Evolutionary conservation across 225 moss, liverwort and hornwort species (phyloP), one percentile per base, ranked within the genome.

Genomic region (Straminergon stramineum): DNA sequence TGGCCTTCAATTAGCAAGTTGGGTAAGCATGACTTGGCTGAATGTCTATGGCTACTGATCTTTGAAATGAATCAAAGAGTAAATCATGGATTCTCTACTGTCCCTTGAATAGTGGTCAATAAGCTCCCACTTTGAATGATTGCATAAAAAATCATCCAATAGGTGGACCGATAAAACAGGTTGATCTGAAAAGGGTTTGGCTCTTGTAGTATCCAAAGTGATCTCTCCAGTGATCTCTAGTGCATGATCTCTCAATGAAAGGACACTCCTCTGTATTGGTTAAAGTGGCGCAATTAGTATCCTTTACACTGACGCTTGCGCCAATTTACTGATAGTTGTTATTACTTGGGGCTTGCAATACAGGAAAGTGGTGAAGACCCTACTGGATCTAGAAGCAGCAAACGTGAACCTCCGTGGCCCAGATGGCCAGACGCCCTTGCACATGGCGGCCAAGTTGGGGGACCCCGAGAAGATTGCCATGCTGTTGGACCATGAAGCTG

Each of bases 381-480:
- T 95, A 37, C 84, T 95, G 89, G 94, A 95, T 77, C 84, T 95
- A 37, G 92, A 91, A 85, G 95, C 94, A 85, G 94, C 95, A 43
- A 93, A 91, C 71, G 95, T 94, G 51, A 95, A 94, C 87, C 87
- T 93, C 19, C 87, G 84, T 37, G 95, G 87, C 58, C 62, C 61
- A 26, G 95, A 94, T 45, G 95, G 95, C 7, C 87, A 88, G 82
- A 92, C 94, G 27, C 93, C 95, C 11, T 62, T 95, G 85, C 94
- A 93, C 87, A 88, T 94, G 63, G 95, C 95, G 55, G 92, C 94
- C 30, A 85, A 91, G 89, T 61, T 92, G 77, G 94, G 92, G 35
- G 95, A 95, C 78, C 94, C 94, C 26, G 94, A 95, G 86, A 94
- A 92, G 93, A 94, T 95, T 69, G 94, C 95, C 64, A 91, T 95